Evolutionary conservation across 495 filamentous ascomycete genomes (phyloP).

Genomic region (Xylaria cubensis): DNA sequence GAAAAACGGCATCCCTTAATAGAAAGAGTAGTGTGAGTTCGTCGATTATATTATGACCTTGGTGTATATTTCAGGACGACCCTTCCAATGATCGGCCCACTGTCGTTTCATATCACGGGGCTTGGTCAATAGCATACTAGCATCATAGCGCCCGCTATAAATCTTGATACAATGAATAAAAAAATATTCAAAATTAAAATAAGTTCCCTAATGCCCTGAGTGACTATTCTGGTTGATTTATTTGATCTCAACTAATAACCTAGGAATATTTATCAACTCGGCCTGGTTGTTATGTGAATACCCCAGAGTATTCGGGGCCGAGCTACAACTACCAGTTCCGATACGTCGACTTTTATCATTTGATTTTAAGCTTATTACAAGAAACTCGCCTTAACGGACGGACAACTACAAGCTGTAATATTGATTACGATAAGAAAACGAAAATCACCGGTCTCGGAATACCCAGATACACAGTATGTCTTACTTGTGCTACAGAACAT

Average conservation of each 20-base stretch:
- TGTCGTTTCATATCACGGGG: background rate
- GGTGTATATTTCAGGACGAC: conserved; percentile 12
- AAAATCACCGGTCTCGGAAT: background rate
- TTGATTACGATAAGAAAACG: background rate
- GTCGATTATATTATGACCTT: background rate
- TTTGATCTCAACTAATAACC: background rate
- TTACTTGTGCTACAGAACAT: background rate
- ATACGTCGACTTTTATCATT: background rate
- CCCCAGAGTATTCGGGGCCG: background rate
- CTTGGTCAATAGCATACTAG: conserved; percentile 6
- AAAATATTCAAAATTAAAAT: background rate
- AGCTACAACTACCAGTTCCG: background rate
- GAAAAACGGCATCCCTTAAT: background rate
- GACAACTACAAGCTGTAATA: background rate
- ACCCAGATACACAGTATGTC: background rate
- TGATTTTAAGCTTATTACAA: background rate
- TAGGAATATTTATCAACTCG: background rate
- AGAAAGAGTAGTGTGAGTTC: background rate
- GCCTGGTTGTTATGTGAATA: background rate
- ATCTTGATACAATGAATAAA: conserved; percentile 5
- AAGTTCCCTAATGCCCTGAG: background rate
- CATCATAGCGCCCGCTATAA: conserved; percentile 17
- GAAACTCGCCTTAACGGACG: background rate
- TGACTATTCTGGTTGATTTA: background rate
- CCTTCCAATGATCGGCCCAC: background rate